These are phyloP conservation scores for Saccharomycopsis fermentans DNA, from an alignment of 805 yeast genomes.

Conservation along the genomic window DNA sequence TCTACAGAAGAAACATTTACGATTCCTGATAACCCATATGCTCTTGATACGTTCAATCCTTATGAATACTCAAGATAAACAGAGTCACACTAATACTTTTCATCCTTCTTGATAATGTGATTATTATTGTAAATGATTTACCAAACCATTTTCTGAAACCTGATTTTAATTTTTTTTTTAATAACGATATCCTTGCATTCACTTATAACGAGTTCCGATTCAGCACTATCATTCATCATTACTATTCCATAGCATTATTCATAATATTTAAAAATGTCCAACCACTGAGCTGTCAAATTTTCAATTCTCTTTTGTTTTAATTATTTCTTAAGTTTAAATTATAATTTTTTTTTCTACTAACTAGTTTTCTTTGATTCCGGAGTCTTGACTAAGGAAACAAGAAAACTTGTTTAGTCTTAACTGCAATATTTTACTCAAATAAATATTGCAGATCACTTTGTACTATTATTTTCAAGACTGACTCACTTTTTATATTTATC, in stretches of 20 bases:
- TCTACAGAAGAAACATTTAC: constrained; percentile 4
- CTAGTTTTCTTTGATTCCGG: background rate
- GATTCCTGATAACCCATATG: constrained; percentile 13
- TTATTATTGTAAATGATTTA: background rate
- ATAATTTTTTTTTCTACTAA: background rate
- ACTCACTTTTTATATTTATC: background rate
- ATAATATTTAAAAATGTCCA: background rate
- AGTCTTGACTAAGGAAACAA: background rate
- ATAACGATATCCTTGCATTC: constrained; percentile 1
- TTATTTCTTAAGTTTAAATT: background rate
- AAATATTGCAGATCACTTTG: background rate
- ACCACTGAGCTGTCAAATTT: background rate
- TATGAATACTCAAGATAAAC: background rate
- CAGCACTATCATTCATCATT: background rate
- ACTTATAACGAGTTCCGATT: background rate
- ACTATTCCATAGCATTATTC: background rate
- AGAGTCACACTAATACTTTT: background rate
- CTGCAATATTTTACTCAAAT: too few species aligned
- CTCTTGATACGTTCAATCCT: background rate
- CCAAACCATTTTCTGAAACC: background rate
- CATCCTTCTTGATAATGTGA: background rate
- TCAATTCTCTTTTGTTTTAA: background rate
- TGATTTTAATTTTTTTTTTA: background rate
- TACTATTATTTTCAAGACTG: background rate
- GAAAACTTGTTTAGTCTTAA: background rate